Conservation (phyloP, 441 rosid species). For the Mallotus japonicus region DNA sequence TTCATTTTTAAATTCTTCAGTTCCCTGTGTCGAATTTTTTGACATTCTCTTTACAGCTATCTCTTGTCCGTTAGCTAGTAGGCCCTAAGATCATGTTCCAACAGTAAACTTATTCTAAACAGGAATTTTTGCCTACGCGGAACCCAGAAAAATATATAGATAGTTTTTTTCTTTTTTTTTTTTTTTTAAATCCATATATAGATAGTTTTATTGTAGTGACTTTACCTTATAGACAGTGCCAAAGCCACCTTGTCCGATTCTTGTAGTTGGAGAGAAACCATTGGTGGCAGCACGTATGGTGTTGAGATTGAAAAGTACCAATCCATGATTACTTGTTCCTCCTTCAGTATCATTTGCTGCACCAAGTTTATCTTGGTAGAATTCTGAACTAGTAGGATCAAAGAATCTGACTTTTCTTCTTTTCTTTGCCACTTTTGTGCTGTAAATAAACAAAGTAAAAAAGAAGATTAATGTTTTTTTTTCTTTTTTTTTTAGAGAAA, state of each 20-base stretch:
- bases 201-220: background rate
- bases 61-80: background rate
- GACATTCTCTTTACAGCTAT: constrained; percentile 7
- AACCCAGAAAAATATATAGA: no score
- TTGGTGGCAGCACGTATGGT: constrained; percentile 21
- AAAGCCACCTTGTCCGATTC: constrained; percentile 34
- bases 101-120: background rate
- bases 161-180: no score
- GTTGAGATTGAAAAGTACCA: constrained; percentile 1
- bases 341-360: background rate
- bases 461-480: background rate
- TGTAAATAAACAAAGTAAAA: background rate
- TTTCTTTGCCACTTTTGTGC: background rate
- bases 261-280: constrained; percentile 19
- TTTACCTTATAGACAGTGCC: constrained; percentile 34
- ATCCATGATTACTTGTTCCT: background rate
- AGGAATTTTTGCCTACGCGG: background rate
- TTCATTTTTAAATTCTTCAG: constrained; percentile 18
- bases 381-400: background rate
- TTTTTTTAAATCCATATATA: no score
- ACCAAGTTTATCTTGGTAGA: background rate
- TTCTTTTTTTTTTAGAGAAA: no score
- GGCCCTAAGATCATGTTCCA: background rate
- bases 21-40: background rate
- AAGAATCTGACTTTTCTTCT: background rate